Evolutionary conservation across 2,329 filamentous ascomycete genomes (phyloP), one percentile per base, ranked within the genome.

Genomic region (Emericellopsis atlantica): DNA sequence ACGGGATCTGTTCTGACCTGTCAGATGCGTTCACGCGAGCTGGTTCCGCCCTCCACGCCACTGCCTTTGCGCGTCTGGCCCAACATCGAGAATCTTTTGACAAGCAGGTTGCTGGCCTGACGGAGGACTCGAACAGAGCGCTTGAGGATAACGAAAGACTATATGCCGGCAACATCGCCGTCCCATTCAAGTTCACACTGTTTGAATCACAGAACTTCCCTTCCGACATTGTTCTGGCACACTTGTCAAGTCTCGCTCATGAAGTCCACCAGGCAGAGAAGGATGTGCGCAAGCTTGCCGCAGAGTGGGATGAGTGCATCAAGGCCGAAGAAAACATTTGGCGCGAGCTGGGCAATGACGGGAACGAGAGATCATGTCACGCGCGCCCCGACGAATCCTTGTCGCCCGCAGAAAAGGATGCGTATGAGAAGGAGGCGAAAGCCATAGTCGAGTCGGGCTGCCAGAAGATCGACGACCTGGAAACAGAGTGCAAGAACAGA

Each of bases 161-260:
- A 2, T 61, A 61, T 36, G 43, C 45, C 4, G 26, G 12, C 23
- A 59, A 59, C 43, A 52, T 62, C 6, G 40, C 48, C 0, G 52
- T 50, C n/a, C 58, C 58, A 1, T 43, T 62, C 1, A 51, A 51
- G 1, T 51, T 49, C 2, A 62, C 60, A 0, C 41, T 58, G 4
- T 62, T 58, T 15, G 48, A 53, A 31, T 49, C 51, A 1, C 40
- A 48, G 14, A 45, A 40, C 1, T 40, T 49, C 8, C 47, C 55
- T 1, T 41, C 41, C n/a, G 53, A 52, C 0, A 56, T 48, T 0
- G 45, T 62, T 1, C 42, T 41, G 0, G 39, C 42, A 2, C 60
- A 60, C 16, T 24, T 61, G 4, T 24, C 45, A 1, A 40, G 32
- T 2, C 35, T 61, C 2, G 45, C 50, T 1, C 40, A 44, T 2